Percentiles rank a stretch among this genome's conserved stretches.
Evolutionary conservation across 495 filamentous ascomycete species (phyloP).

Genomic region (Aspergillus sparsus): DNA sequence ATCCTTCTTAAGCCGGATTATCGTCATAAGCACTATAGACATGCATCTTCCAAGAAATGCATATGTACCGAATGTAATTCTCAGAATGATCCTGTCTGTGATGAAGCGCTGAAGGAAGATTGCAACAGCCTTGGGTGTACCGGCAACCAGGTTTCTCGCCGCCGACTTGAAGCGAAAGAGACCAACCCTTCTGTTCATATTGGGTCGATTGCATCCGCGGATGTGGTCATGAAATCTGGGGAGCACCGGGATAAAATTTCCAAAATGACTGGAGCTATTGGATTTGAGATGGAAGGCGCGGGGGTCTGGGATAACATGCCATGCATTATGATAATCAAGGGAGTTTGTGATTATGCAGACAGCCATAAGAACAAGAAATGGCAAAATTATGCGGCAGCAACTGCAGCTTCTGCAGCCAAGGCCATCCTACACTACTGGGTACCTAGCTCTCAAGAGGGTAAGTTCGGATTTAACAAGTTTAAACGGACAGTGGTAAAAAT

Average conservation of each 20-base stretch:
- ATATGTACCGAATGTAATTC: background rate
- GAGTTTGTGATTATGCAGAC: conserved; percentile 46
- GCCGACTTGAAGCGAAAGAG: background rate
- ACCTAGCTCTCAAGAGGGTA: too few relatives aligned
- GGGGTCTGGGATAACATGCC: conserved; percentile 41
- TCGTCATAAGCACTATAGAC: conserved; percentile 34
- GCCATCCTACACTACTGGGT: conserved; percentile 18
- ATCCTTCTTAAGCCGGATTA: conserved; percentile 31
- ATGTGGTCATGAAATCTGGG: conserved; percentile 28
- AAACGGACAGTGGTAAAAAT: too few relatives aligned
- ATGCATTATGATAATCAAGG: conserved; percentile 39
- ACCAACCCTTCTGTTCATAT: conserved; percentile 29
- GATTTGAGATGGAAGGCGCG: conserved; percentile 50
- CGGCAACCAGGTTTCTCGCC: background rate
- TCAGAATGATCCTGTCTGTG: background rate
- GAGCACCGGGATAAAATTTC: conserved; percentile 23
- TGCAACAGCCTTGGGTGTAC: conserved; percentile 4
- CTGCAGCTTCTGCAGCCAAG: conserved; percentile 39
- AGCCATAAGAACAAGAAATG: conserved; percentile 43
- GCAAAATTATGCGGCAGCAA: conserved; percentile 41
- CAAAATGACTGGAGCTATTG: conserved; percentile 18
- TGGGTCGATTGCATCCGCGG: conserved; percentile 30
- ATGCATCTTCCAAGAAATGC: background rate
- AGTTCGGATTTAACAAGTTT: too few relatives aligned
- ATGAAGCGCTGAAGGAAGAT: background rate